Evolutionary conservation across 768 basidiomycete genomes (phyloP).

Genomic region (Asterophora parasitica): DNA sequence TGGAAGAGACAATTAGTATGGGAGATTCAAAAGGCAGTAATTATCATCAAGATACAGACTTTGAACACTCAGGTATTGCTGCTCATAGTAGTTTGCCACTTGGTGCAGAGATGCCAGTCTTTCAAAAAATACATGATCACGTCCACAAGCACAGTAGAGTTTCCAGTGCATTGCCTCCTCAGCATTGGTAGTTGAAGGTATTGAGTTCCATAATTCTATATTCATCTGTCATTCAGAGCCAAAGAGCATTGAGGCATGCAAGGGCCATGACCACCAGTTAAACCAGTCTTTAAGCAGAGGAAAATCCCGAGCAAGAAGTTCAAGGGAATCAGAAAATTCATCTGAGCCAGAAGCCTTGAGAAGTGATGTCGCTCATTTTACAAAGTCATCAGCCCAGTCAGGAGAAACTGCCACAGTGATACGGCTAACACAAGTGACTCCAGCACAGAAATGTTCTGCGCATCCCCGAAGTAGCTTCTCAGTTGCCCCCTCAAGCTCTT

Average conservation of each 20-base stretch:
- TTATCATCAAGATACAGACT: too few species aligned
- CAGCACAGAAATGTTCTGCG: too few species aligned
- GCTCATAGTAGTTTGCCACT: not conserved
- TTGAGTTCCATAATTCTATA: constrained; percentile 16
- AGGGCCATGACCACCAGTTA: constrained; percentile 24
- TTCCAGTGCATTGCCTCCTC: constrained; percentile 32
- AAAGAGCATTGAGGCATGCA: constrained; percentile 23
- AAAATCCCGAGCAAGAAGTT: constrained; percentile 19
- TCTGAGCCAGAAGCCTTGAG: not conserved
- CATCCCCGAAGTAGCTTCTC: too few species aligned
- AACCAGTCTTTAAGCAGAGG: constrained; percentile 28
- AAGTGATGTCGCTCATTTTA: too few species aligned
- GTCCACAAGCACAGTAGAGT: constrained; percentile 23
- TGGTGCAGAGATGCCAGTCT: constrained; percentile 10
- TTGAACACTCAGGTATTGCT: too few species aligned
- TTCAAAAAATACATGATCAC: constrained; percentile 17
- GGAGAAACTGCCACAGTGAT: too few species aligned
- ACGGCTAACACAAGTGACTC: too few species aligned
- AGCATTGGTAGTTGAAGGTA: constrained; percentile 30
- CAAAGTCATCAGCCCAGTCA: too few species aligned
- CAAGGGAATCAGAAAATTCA: constrained; percentile 10
- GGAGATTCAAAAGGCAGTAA: too few species aligned
- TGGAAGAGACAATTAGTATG: too few species aligned
- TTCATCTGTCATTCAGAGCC: constrained; percentile 14
- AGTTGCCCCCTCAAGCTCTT: too few species aligned